Base-by-base conservation (phyloP, 2,329 filamentous ascomycete species). In the Pseudogymnoascus sp. region DNA sequence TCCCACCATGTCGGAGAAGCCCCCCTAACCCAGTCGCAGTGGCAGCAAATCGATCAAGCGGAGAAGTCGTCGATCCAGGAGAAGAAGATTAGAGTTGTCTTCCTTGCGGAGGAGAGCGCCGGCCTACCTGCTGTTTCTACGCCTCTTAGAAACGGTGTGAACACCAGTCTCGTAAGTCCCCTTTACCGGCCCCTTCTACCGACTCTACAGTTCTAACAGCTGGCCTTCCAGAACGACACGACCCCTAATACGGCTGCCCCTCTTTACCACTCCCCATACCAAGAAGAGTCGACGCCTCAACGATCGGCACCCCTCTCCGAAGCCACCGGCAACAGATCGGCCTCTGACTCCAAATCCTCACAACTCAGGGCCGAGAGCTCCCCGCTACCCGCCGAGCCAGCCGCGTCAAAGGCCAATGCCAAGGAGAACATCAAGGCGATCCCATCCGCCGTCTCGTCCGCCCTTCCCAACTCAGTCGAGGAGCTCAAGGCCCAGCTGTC, bases 31-130 rank as follows among this genome's bases (percentile, higher is more conserved):
- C 37, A 18, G 53, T 61, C 42, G 28, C n/a, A 68, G 68, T 96
- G 93, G 86, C 85, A 81, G 69, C 80, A 82, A 84, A 81, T 89
- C 74, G 80, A 95, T 81, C 84, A 87, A 73, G 83, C 83, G 8
- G 83, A 90, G 64, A 97, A 96, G 78, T 81, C 83, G 12, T 81
- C 84, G 21, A 88, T 99, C 65, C 86, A 92, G 72, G 95, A 99
- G 81, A 91, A 89, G 80, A 99, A 97, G 82, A 99, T 99, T 70
- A 88, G 93, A 56, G 95, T 99, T 67, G 83, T 83, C 69, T 99
- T 93, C 82, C 81, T 97, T 44, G 77, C 89, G 59, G 81, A 88
- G 8, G 83, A 85, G 60, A 82, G 82, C 42, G 37, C 64, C 38
- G 46, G 46, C 21, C 50, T 63, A 34, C 61, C 63, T 53, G 62